Conservation (phyloP, 2,329 filamentous ascomycete genomes). For the Ceratocystis papillata region DNA sequence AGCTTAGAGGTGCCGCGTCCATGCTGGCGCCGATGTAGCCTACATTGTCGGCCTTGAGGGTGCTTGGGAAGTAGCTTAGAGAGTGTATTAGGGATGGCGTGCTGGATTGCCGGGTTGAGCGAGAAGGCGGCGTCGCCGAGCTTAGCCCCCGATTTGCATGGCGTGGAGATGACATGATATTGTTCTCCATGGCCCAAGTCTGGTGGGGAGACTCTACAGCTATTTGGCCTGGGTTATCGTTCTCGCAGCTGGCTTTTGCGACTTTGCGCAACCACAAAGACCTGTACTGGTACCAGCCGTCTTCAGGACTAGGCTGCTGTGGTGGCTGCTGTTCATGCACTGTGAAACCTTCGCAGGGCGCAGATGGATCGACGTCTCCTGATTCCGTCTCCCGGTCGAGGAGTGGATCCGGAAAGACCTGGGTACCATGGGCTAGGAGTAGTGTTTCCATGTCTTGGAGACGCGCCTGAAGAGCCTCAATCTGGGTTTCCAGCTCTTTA, state of each 20-base stretch:
- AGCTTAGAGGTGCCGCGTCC: slow-evolving; percentile 55
- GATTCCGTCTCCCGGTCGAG: not conserved
- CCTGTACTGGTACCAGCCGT: slow-evolving; percentile 5
- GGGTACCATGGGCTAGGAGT: slow-evolving; percentile 48
- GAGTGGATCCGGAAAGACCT: slow-evolving; percentile 35
- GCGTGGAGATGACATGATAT: not conserved
- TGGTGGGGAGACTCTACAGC: not conserved
- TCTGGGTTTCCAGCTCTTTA: slow-evolving; percentile 63
- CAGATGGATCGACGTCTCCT: not conserved
- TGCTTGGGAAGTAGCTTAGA: slow-evolving; percentile 34
- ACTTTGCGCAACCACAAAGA: slow-evolving; percentile 15
- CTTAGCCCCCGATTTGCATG: slow-evolving; percentile 29
- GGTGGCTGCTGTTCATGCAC: not conserved
- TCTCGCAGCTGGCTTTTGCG: not conserved
- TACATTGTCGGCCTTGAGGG: slow-evolving; percentile 51
- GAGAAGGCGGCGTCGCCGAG: slow-evolving; percentile 24
- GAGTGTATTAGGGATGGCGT: slow-evolving; percentile 27
- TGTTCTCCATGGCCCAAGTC: not conserved
- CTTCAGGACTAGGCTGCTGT: not conserved
- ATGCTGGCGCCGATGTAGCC: slow-evolving; percentile 43
- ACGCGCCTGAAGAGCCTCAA: slow-evolving; percentile 53
- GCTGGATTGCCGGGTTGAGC: slow-evolving; percentile 25
- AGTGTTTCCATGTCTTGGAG: slow-evolving; percentile 59
- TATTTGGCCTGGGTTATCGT: not conserved
- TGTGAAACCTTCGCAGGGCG: not conserved